Evolutionary conservation across 768 basidiomycete genomes (phyloP), one percentile per base, ranked within the genome.

Genomic region (Lactarius hatsudake): DNA sequence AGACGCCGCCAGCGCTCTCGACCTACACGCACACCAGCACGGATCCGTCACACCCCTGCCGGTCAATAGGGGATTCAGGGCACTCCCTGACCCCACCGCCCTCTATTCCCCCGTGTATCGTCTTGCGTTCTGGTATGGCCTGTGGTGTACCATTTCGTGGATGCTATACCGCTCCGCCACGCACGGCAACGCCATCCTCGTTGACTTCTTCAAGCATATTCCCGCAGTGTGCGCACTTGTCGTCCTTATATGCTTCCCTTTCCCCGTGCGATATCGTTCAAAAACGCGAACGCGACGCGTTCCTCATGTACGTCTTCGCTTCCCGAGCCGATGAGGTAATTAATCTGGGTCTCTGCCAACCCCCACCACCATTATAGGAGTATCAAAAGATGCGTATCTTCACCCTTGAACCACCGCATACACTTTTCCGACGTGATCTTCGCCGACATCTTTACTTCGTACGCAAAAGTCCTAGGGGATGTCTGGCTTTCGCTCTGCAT

Each of bases 391-490:
- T 97, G 94, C 73, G 72, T 94, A 28, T 83, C 88, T 60, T 84
- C 90, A n/a, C 78, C 86, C 1, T 73, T 80, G 48, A 80, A 81
- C 61, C 80, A 81, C 51, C 85, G 89, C 5, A 82, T 94, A 48
- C 87, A 88, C 75, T 99, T 99, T 78, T 87, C 88, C 34, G 97
- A 99, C 75, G 87, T 99, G 28, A 85, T 98, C 54, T 87, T 96
- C 66, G 96, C 96, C 66, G 97, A 98, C 81, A 86, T 98, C 68
- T 85, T 96, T 73, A 99, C 97, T 2, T 98, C 96, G 2, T 96
- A 93, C 73, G 96, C 97, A 42, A 98, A 97, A 79, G 94, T 99
- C 48, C 80, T 98, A 23, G 96, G 96, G 15, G 97, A 98, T 73
- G 79, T 95, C 51, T 98, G 93, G 93, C 79, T 98, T 54, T 94